Evolutionary conservation across 805 yeast species (phyloP), one percentile per base, ranked within the genome.

Genomic region (Kodamaea lidongshanica): DNA sequence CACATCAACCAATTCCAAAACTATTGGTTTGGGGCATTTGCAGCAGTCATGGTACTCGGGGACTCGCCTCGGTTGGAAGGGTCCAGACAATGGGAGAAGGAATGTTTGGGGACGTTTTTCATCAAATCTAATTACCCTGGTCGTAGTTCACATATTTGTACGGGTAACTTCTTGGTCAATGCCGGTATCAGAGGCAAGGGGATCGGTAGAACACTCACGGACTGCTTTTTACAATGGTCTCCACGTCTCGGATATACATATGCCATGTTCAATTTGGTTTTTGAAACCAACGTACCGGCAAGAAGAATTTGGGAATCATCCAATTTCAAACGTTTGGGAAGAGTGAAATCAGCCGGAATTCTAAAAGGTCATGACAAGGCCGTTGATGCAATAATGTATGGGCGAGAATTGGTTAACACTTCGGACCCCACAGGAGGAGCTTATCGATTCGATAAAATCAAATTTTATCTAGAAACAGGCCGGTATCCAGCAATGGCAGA

Each of bases 101-200:
- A 81, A 50, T 89, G 96, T 51, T 63, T 92, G 27, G 98, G 97
- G 1, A 72, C 88, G 2, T 87, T 89, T 49, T 78, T 71, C 50
- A 69, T 89, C 38, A 81, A 81, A 41, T 92, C 96, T 2, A 82
- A 85, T 46, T 89, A 79, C 50, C 95, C 96, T 0, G 97, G 97
- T 2, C 65, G 97, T 25, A 80, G 92, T 12, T 77, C 94, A 0
- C 96, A 89, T 50, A 79, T 92, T n/a, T 87, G 94, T 45, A 83
- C 94, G 0, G 94, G 85, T 2, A 79, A 80, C 12, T 82, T 89
- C 44, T 60, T 89, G 19, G 97, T 89, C 3, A 87, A 89, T 54
- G 92, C 94, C 4, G 95, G 95, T 41, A 85, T 85, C 43, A 65
- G 98, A 45, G 87, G 89, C 15, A 84, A 82, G 51, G 95, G 96